phyloP scores from a whole-genome alignment of 805 yeast species.

The Kodamaea hsintzibuensis region DNA sequence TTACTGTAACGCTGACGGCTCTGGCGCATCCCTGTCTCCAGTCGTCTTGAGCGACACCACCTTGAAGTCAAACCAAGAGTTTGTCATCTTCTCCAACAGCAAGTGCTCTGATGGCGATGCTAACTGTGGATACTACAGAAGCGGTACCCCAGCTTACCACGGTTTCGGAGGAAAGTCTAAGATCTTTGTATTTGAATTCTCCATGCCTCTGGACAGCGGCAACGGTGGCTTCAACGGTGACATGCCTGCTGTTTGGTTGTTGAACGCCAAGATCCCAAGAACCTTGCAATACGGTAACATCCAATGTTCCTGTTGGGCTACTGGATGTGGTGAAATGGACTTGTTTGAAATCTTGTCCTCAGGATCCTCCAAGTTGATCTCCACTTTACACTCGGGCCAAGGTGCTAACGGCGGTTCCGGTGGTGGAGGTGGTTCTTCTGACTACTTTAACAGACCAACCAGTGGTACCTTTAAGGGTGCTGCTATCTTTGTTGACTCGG shows the following conservation, averaged over 20 bases:
- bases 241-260: constrained; percentile 98
- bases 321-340: constrained; percentile 98
- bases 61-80: constrained; percentile 74
- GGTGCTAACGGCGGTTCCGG: constrained; percentile 52
- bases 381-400: constrained; percentile 84
- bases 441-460: constrained; percentile 87
- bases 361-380: constrained; percentile 73
- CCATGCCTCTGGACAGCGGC: constrained; percentile 77
- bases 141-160: constrained; percentile 80
- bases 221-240: constrained; percentile 64
- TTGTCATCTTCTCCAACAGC: constrained; percentile 75
- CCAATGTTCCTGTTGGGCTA: constrained; percentile 90
- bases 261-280: constrained; percentile 95
- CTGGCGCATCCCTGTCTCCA: constrained; percentile 67
- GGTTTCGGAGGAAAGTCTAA: constrained; percentile 86
- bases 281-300: constrained; percentile 88
- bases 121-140: constrained; percentile 20
- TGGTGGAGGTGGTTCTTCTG: constrained; percentile 88
- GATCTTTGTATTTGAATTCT: constrained; percentile 90
- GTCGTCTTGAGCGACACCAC: constrained; percentile 68
- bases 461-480: constrained; percentile 82
- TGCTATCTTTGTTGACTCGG: constrained; percentile 64
- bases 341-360: constrained; percentile 82
- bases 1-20: constrained; percentile 76
- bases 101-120: constrained; percentile 29